These are phyloP conservation scores for Suhomyces kilbournensis DNA, from an alignment of 805 yeast genomes.

Conservation along the genomic window DNA sequence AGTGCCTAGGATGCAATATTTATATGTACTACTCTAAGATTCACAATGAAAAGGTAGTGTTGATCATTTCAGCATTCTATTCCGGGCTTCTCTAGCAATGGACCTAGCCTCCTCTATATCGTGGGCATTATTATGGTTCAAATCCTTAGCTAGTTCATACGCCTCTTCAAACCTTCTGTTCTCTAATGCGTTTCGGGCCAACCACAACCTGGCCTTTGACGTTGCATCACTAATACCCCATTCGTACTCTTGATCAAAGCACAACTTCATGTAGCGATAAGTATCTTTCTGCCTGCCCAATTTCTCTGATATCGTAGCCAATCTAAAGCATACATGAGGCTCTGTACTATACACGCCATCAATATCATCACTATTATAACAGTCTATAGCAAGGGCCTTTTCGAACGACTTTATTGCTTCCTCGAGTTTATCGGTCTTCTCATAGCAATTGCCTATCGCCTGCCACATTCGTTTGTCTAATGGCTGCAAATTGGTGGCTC, in stretches of 20 bases:
- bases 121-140: conserved; percentile 68
- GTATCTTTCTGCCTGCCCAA: conserved; percentile 53
- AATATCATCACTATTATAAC: conserved; percentile 16
- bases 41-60: too few relatives aligned
- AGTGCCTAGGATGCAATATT: too few relatives aligned
- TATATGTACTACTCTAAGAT: too few relatives aligned
- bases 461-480: conserved; percentile 94
- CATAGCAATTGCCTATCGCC: conserved; percentile 87
- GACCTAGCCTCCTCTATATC: conserved; percentile 88
- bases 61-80: conserved; percentile 36
- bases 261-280: conserved; percentile 59
- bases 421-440: conserved; percentile 62
- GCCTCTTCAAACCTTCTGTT: conserved; percentile 63
- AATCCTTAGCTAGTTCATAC: conserved; percentile 66
- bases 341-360: conserved; percentile 41
- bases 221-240: conserved; percentile 73
- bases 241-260: conserved; percentile 60
- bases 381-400: conserved; percentile 65
- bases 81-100: conserved; percentile 74
- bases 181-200: conserved; percentile 65
- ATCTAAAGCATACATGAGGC: conserved; percentile 55
- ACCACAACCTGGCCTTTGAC: conserved; percentile 80
- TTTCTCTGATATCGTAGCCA: conserved; percentile 66
- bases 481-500: conserved; percentile 85
- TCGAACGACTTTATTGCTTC: conserved; percentile 82